These are phyloP conservation scores for Tylopilus cervinicoccineus DNA, from an alignment of 768 basidiomycete species.

Conservation along the genomic window DNA sequence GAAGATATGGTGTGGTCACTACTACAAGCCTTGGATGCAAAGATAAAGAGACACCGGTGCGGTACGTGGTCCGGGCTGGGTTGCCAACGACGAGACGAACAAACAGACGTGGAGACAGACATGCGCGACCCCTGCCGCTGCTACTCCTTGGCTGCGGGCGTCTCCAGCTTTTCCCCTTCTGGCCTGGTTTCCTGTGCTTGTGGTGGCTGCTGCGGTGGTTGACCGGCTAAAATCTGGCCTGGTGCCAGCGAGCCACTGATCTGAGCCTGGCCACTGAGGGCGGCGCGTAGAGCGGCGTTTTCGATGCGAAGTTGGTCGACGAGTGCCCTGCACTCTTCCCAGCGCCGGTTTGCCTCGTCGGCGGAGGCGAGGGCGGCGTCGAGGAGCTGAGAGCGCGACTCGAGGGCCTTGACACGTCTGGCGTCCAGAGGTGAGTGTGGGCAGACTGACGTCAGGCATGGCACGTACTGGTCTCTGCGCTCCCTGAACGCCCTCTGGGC, in stretches of 20 bases:
- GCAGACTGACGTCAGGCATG: neutral
- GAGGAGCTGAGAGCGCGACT: conserved; percentile 79
- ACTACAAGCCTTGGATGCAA: conserved; percentile 9
- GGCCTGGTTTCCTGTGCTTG: conserved; percentile 19
- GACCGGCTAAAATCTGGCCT: conserved; percentile 23
- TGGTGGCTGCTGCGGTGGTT: conserved; percentile 19
- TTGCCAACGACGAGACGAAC: conserved; percentile 6
- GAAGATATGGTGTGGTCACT: conserved; percentile 4
- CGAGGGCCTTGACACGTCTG: conserved; percentile 85
- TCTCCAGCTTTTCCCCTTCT: conserved; percentile 29
- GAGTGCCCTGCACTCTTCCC: conserved; percentile 87
- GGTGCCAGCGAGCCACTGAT: conserved; percentile 28
- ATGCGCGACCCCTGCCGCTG: neutral
- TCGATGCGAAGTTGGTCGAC: conserved; percentile 87
- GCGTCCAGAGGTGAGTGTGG: conserved; percentile 12
- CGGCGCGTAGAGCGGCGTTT: conserved; percentile 72
- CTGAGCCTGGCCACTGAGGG: conserved; percentile 46
- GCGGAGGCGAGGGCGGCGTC: conserved; percentile 84
- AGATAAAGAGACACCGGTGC: neutral
- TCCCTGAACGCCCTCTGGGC: conserved; percentile 91
- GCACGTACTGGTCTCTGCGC: conserved; percentile 77
- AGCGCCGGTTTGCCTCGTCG: conserved; percentile 84
- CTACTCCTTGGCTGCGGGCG: conserved; percentile 23
- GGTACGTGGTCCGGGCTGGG: conserved; percentile 12
- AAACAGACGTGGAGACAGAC: neutral